Base-by-base conservation (phyloP, 768 basidiomycete species). In the Glaciozyma antarctica region DNA sequence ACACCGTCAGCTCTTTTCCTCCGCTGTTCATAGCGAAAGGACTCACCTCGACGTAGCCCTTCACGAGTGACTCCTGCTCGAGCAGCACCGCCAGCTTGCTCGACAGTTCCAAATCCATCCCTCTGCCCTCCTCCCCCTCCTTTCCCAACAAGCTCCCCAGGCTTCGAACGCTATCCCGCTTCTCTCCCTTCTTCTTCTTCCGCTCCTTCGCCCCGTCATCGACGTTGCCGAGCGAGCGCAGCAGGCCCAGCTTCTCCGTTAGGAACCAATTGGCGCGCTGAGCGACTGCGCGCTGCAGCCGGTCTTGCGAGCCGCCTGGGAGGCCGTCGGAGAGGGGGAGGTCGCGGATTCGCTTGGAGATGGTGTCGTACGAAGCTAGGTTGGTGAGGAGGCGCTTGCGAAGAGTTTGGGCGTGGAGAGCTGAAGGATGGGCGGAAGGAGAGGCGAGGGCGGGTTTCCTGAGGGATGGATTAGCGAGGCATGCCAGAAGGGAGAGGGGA, bases 171-270 rank as follows among this genome's bases (percentile, higher is more conserved):
- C n/a, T 44, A 13, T 5, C 56, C 43, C 34, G 21, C 24, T n/a
- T 28, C 54, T 53, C 34, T 30, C 9, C 30, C n/a, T 58, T 58
- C n/a, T 32, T 53, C 34, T 43, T 52, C 48, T 26, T 47, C 45
- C 34, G 24, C 45, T 47, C 34, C 8, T 47, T 47, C 43, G 26
- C 55, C 48, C 51, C 24, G 52, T 66, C 65, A 53, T 66, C 69
- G 51, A 73, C 45, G 7, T 63, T 53, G 17, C 73, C 72, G 13
- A 74, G 45, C 12, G 67, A 60, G 80, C 90, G 86, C 12, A 94
- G 78, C 22, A 88, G 86, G 64, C 88, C 85, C 88, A 97, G 91
- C 70, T 95, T 85, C 73, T 87, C 89, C 75, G 89, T 86, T 68
- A 99, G 77, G 75, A 94, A 97, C 32, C 85, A 52, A 65, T 82